Evolutionary conservation across 805 yeast genomes (phyloP).

Genomic region (Candida multigemmis): DNA sequence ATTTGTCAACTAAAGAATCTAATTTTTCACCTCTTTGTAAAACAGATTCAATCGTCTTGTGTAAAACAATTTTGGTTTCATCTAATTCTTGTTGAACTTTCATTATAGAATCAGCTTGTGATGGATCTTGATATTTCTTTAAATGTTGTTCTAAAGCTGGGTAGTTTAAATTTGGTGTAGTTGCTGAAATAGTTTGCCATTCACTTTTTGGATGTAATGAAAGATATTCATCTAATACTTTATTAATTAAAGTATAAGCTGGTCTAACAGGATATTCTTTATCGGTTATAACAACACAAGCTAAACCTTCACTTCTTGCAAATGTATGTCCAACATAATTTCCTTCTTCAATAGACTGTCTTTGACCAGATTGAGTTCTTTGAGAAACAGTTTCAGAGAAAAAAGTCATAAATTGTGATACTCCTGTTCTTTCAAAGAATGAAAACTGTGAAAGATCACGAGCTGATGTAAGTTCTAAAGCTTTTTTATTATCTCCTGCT

Average conservation of each 20-base stretch:
- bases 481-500: constrained; percentile 45
- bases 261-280: constrained; percentile 96
- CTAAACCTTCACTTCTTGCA: constrained; percentile 80
- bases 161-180: constrained; percentile 38
- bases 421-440: constrained; percentile 76
- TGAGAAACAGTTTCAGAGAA: constrained; percentile 85
- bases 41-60: constrained; percentile 90
- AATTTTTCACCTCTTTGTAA: constrained; percentile 94
- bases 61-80: constrained; percentile 93
- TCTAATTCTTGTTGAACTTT: constrained; percentile 96
- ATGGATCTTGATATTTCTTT: constrained; percentile 88
- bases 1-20: constrained; percentile 89
- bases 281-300: constrained; percentile 88
- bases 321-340: constrained; percentile 87
- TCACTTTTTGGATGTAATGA: constrained; percentile 67
- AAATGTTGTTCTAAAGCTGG: constrained; percentile 62
- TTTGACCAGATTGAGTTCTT: constrained; percentile 81
- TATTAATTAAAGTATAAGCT: constrained; percentile 87
- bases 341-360: constrained; percentile 92
- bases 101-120: constrained; percentile 94
- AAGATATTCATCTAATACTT: constrained; percentile 82
- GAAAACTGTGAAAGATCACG: constrained; percentile 80
- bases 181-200: constrained; percentile 48
- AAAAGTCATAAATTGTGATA: constrained; percentile 90
- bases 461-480: constrained; percentile 71